phyloP scores from a whole-genome alignment of 441 rosid species.

The Jatropha podagrica region DNA sequence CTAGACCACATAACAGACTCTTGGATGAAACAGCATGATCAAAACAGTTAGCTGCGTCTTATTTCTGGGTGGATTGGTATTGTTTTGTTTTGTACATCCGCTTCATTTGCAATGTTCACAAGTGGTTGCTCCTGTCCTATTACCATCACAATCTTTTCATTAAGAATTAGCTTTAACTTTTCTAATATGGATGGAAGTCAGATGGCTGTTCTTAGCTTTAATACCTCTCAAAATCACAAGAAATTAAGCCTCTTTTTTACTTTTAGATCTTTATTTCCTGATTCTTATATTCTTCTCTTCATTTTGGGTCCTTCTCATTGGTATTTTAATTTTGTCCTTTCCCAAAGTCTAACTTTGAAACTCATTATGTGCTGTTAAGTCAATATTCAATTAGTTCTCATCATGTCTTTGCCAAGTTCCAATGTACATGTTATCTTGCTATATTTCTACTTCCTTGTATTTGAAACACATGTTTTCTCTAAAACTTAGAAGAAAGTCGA shows the following conservation, averaged over 20 bases:
- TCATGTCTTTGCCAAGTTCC: neutral
- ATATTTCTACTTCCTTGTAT: neutral
- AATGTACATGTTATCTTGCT: neutral
- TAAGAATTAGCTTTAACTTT: neutral
- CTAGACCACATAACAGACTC: neutral
- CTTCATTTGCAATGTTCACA: neutral
- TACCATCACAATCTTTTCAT: neutral
- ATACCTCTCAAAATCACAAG: neutral
- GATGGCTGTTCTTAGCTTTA: slow-evolving; percentile 7
- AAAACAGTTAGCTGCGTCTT: neutral
- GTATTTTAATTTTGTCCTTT: neutral
- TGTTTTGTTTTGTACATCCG: neutral
- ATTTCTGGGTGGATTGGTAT: neutral
- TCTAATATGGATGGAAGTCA: neutral
- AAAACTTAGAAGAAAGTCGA: neutral
- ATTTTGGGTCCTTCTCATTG: neutral
- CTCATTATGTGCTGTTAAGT: neutral
- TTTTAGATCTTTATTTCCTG: neutral
- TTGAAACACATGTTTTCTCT: neutral
- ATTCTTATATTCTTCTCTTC: neutral
- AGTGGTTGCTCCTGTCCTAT: neutral
- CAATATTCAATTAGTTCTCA: neutral
- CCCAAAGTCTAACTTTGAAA: neutral
- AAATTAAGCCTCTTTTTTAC: neutral
- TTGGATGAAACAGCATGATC: neutral